A percentile compares a stretch with the other conserved stretches of the same genome.
Conservation (phyloP, 306 rosid species). For the Sicyos edulis region DNA sequence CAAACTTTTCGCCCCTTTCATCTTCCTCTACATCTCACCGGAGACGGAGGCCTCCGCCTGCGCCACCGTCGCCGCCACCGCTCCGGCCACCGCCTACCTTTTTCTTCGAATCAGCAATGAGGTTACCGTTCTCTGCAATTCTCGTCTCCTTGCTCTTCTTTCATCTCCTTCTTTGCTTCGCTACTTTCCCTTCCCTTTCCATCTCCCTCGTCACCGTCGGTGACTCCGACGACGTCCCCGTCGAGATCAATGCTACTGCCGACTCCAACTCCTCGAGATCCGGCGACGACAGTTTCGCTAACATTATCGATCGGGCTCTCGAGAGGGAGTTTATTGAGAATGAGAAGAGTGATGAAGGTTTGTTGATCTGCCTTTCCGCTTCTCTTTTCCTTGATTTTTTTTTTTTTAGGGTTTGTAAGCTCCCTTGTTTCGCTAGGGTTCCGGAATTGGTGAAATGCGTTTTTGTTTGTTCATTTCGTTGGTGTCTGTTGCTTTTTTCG, state of each 20-base stretch:
- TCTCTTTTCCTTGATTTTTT: slow-evolving; percentile 15
- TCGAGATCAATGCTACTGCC: slow-evolving; percentile 44
- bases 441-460: neutral
- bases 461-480: neutral
- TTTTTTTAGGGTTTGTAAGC: slow-evolving; percentile 16
- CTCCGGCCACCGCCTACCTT: neutral
- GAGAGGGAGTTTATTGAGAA: slow-evolving; percentile 81
- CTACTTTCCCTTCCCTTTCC: slow-evolving; percentile 27
- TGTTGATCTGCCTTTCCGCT: slow-evolving; percentile 30
- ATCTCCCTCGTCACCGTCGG: slow-evolving; percentile 34
- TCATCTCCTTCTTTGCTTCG: slow-evolving; percentile 34
- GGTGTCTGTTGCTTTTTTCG: neutral
- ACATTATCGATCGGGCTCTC: slow-evolving; percentile 90
- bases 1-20: neutral
- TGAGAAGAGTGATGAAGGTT: slow-evolving; percentile 76
- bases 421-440: neutral
- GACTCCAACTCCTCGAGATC: slow-evolving; percentile 63
- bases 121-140: slow-evolving; percentile 40
- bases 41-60: slow-evolving; percentile 13
- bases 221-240: slow-evolving; percentile 25
- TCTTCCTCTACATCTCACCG: neutral
- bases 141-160: slow-evolving; percentile 30
- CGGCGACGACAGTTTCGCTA: slow-evolving; percentile 67
- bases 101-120: slow-evolving; percentile 42
- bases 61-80: slow-evolving; percentile 7